phyloP scores from a whole-genome alignment of 768 basidiomycete species.

The Boletales sp. region DNA sequence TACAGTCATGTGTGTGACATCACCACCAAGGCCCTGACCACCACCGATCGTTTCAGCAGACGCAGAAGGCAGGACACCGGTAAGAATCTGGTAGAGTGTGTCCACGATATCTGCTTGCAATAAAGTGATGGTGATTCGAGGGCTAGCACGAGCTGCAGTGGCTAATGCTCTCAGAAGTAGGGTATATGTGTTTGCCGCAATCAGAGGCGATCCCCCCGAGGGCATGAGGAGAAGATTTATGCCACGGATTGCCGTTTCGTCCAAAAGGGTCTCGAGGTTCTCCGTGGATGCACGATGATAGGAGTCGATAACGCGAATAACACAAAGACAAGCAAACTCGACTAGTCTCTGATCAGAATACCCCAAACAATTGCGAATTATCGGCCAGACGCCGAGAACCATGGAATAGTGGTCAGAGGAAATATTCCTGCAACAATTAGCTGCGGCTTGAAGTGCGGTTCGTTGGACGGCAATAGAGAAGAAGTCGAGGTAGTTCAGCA shows the following conservation, averaged over 20 bases:
- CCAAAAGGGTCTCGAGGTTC: conserved; percentile 83
- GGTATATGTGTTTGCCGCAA: conserved; percentile 86
- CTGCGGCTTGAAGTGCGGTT: conserved; percentile 92
- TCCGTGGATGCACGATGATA: conserved; percentile 84
- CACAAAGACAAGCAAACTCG: conserved; percentile 91
- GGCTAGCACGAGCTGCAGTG: conserved; percentile 82
- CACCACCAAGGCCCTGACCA: conserved; percentile 79
- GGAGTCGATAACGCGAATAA: conserved; percentile 91
- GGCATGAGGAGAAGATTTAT: conserved; percentile 84
- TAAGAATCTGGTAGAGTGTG: conserved; percentile 91
- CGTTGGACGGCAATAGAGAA: conserved; percentile 97
- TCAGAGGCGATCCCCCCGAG: conserved; percentile 80
- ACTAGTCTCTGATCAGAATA: conserved; percentile 97
- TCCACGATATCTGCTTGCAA: conserved; percentile 92
- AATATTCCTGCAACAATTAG: conserved; percentile 94
- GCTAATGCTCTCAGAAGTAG: conserved; percentile 82
- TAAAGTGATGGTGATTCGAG: conserved; percentile 81
- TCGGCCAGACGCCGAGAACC: conserved; percentile 88
- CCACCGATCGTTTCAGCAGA: conserved; percentile 49
- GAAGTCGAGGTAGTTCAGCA: conserved; percentile 96
- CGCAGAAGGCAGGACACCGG: conserved; percentile 82
- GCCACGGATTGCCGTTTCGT: conserved; percentile 72
- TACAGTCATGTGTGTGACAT: conserved; percentile 93
- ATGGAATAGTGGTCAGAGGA: conserved; percentile 85
- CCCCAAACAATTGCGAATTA: conserved; percentile 85